Evolutionary conservation across 495 filamentous ascomycete genomes (phyloP), one percentile per base, ranked within the genome.

Genomic region (Lichina pygmaea): DNA sequence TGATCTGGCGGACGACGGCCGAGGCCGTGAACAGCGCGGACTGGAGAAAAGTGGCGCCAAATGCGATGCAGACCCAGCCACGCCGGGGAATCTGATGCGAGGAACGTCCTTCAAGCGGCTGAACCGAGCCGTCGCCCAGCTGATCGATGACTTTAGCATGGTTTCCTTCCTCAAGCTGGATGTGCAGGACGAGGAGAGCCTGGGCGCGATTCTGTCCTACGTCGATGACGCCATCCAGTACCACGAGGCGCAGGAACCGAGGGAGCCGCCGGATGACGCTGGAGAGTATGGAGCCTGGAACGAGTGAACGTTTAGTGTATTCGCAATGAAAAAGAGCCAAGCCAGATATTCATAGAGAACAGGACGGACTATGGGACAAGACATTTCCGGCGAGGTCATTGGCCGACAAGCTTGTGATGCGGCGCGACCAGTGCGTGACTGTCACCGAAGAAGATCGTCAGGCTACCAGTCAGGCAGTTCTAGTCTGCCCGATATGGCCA

Each of bases 141-240:
- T 97, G 46, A 86, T 97, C 47, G 89, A 95, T 59, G 85, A 79
- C 58, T 97, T 93, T 59, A 91, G 85, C 58, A 92, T 97, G 83
- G 86, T 97, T 6, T 89, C 77, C 15, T 97, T 89, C 56, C 63
- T 94, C 37, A 77, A 84, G 62, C 62, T 97, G 34, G 80, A 95
- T 55, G 81, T 72, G 42, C 80, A 86, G 52, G 77, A 93, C 51
- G 89, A 94, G 59, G 89, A 97, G 51, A 94, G 86, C 55, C 80
- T 97, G 8, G 75, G 71, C 5, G 74, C 75, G 7, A 75, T 95
- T n/a, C 57, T 97, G 49, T 94, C 86, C 64, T 86, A 94, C 54
- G 93, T 97, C 51, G 89, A 97, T 49, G 86, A 97, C 64, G 78
- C 79, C 6, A 86, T 93, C 50, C 91, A 94, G 51, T 97, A 72